Percentiles rank a stretch among this genome's conserved stretches.
Conservation (phyloP, 805 yeast genomes). For the Pichia eremophila region DNA sequence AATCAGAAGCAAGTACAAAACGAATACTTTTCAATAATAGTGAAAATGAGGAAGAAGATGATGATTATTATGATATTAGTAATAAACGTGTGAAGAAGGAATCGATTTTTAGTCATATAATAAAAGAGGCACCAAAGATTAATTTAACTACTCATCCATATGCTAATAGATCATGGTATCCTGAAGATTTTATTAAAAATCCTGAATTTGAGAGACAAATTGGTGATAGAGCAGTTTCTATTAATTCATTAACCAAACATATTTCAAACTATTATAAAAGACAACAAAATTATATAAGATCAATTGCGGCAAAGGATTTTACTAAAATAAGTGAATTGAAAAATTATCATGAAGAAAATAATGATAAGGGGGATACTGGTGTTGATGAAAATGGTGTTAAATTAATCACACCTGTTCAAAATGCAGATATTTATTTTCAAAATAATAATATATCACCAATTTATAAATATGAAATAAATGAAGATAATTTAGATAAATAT, state of each 20-base stretch:
- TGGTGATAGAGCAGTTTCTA: neutral
- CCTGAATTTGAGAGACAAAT: conserved; percentile 11
- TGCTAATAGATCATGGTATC: conserved; percentile 24
- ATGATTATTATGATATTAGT: no score
- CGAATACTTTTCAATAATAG: neutral
- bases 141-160: conserved; percentile 13
- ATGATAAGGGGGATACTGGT: neutral
- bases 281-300: conserved; percentile 15
- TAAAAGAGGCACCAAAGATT: conserved; percentile 5
- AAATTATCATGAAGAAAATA: neutral
- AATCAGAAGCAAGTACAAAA: neutral
- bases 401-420: conserved; percentile 17
- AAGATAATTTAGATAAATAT: conserved; percentile 11
- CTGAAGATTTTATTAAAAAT: conserved; percentile 29
- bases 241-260: conserved; percentile 4
- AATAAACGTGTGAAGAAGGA: no score
- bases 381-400: neutral
- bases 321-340: conserved; percentile 11
- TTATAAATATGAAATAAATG: conserved; percentile 21
- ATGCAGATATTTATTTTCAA: conserved; percentile 16
- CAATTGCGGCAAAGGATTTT: conserved; percentile 18
- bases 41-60: neutral
- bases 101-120: conserved; percentile 2
- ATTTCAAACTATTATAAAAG: conserved; percentile 15
- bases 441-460: conserved; percentile 18